Conservation (phyloP, 441 rosid genomes). For the Pelargonium australe region DNA sequence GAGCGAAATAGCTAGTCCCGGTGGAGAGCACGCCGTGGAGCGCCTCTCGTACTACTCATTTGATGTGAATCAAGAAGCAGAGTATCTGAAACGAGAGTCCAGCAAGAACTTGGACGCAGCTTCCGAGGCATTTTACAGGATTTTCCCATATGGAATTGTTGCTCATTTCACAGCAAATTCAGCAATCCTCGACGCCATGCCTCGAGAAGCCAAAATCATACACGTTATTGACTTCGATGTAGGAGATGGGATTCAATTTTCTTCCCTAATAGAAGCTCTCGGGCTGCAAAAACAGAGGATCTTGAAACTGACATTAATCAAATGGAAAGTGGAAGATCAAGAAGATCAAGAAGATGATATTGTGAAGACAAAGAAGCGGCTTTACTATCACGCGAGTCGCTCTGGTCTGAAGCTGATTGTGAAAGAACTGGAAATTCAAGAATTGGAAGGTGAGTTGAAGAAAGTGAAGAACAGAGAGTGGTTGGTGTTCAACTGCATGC, state of each 20-base stretch:
- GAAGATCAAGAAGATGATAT: conserved; percentile 17
- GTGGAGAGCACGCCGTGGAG: conserved; percentile 15
- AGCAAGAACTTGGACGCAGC: conserved; percentile 25
- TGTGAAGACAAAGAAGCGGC: conserved; percentile 28
- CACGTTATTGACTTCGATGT: conserved; percentile 37
- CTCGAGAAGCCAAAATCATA: conserved; percentile 19
- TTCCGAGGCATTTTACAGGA: conserved; percentile 26
- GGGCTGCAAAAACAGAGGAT: conserved; percentile 15
- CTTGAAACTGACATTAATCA: conserved; percentile 31
- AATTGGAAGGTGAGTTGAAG: conserved; percentile 25
- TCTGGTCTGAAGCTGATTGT: conserved; percentile 24
- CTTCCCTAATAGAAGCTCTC: conserved; percentile 30
- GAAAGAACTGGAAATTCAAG: conserved; percentile 25
- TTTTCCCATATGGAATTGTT: conserved; percentile 29
- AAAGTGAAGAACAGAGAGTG: conserved; percentile 24
- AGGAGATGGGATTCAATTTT: conserved; percentile 45
- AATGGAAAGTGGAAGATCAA: conserved; percentile 15
- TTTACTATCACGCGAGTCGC: conserved; percentile 22
- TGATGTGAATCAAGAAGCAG: conserved; percentile 17
- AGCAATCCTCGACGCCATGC: conserved; percentile 31
- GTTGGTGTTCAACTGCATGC: conserved; percentile 34
- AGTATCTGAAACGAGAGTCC: conserved; percentile 31
- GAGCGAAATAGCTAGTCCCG: conserved; percentile 20
- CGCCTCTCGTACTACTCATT: conserved; percentile 21
- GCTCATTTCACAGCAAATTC: conserved; percentile 37